Evolutionary conservation across 139 green algal species (phyloP), one percentile per base, ranked within the genome.

Genomic region (Monoraphidium neglectum): DNA sequence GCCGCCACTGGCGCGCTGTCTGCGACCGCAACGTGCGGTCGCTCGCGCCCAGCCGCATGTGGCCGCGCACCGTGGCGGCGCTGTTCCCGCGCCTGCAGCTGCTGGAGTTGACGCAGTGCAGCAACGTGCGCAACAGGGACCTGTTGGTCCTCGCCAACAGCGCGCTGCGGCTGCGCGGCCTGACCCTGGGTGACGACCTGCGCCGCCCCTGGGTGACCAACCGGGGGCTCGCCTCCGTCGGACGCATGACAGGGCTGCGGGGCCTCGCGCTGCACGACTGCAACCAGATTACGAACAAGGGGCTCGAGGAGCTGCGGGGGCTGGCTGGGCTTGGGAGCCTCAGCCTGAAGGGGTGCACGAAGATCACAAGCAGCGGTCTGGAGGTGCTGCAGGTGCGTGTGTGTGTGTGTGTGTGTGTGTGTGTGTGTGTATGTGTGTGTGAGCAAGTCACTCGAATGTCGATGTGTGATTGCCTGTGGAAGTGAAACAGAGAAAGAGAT

Each of bases 281-380:
- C 74, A 80, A 80, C 74, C 67, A 43, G 35, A 69, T 80, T 6
- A 80, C 74, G 53, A 80, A 80, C 66, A 80, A 80, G 16, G 74
- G 74, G 49, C 63, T 80, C 53, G 53, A 53, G 35, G 28, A 40
- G 8, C 65, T 80, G n/a, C 24, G 26, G 3, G 65, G 28, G 53
- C 40, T 80, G 51, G 23, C 28, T 4, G 37, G 54, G 24, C 56
- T 80, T 5, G 63, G 54, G 37, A 75, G 53, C 74, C 53, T 80
- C 4, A 57, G 28, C 15, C 74, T 80, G 26, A 35, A 65, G 10
- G 74, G 74, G 51, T 80, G 74, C 74, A 74, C 38, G 54, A 80
- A 75, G 74, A 75, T 80, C 65, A 80, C 74, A 10, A 80, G 75
- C 74, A 80, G 73, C 49, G 74, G 74, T 8, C 38, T 80, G 51